A percentile compares a stretch with the other conserved stretches of the same genome.
Evolutionary conservation across 768 basidiomycete genomes (phyloP).

Genomic region (Rhizopogon salebrosus): DNA sequence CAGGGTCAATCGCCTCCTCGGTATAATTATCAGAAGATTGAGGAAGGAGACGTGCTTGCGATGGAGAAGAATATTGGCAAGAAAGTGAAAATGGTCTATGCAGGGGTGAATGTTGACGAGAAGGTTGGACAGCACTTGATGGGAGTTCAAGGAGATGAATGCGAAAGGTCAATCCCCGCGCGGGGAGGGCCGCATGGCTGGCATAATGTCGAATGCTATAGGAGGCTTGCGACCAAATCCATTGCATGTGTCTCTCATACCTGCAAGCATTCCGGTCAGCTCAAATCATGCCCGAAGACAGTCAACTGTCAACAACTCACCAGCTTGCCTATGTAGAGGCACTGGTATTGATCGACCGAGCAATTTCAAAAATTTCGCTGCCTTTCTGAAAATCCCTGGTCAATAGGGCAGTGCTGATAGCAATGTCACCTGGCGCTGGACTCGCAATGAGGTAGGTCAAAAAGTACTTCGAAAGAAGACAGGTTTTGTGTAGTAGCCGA

Average conservation of each 20-base stretch:
- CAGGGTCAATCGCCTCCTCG: neutral
- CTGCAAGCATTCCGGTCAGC: conserved; percentile 22
- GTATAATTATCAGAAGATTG: neutral
- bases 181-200: neutral
- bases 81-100: conserved; percentile 8
- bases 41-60: conserved; percentile 5
- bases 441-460: too few species aligned
- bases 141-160: neutral
- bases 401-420: too few species aligned
- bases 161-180: neutral
- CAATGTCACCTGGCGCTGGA: neutral
- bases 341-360: neutral
- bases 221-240: conserved; percentile 52
- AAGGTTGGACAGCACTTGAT: neutral
- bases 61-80: neutral
- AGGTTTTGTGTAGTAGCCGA: neutral
- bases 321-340: conserved; percentile 12
- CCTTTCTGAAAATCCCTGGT: neutral
- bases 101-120: neutral
- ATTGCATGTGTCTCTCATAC: conserved; percentile 72
- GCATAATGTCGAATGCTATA: conserved; percentile 31
- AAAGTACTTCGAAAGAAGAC: too few species aligned
- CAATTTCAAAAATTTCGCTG: neutral
- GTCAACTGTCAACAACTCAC: conserved; percentile 17
- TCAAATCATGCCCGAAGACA: neutral